Evolutionary conservation across 1,284 basidiomycete species (phyloP).

Genomic region (Neolentinus lepideus): DNA sequence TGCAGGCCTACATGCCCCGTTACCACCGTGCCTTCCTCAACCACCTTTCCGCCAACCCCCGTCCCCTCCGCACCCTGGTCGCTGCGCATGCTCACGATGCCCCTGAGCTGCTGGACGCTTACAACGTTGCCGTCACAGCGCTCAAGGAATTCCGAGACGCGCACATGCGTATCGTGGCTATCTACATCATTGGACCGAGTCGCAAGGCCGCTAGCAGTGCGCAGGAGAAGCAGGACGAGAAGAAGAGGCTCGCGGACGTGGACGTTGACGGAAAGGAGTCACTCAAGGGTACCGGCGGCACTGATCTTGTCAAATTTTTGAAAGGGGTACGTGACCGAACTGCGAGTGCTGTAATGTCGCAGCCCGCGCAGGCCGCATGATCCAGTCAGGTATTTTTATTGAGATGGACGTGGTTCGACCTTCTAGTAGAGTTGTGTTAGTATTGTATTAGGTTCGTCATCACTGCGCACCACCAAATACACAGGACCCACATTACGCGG

Average conservation of each 20-base stretch:
- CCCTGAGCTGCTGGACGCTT: constrained; percentile 45
- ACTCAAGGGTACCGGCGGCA: constrained; percentile 82
- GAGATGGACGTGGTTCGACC: too few relatives aligned
- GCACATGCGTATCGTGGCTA: constrained; percentile 81
- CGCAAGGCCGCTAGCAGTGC: constrained; percentile 19
- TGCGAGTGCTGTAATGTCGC: constrained; percentile 29
- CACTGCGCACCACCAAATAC: too few relatives aligned
- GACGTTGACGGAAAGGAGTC: constrained; percentile 18
- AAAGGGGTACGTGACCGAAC: constrained; percentile 77
- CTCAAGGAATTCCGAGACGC: constrained; percentile 81
- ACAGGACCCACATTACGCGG: too few relatives aligned
- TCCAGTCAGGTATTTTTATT: background rate
- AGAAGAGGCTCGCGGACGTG: constrained; percentile 10
- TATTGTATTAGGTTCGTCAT: background rate
- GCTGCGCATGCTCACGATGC: constrained; percentile 22
- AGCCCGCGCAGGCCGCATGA: background rate
- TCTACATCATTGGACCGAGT: constrained; percentile 76
- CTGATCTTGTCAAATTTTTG: constrained; percentile 74
- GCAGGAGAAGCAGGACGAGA: constrained; percentile 15
- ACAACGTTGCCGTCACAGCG: constrained; percentile 67
- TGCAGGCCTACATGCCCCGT: constrained; percentile 88
- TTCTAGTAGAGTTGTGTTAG: too few relatives aligned
- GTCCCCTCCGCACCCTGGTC: constrained; percentile 50
- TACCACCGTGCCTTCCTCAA: constrained; percentile 86
- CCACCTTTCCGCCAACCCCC: constrained; percentile 64